Conservation (phyloP, 805 yeast species). For the Ogataea ganodermae region DNA sequence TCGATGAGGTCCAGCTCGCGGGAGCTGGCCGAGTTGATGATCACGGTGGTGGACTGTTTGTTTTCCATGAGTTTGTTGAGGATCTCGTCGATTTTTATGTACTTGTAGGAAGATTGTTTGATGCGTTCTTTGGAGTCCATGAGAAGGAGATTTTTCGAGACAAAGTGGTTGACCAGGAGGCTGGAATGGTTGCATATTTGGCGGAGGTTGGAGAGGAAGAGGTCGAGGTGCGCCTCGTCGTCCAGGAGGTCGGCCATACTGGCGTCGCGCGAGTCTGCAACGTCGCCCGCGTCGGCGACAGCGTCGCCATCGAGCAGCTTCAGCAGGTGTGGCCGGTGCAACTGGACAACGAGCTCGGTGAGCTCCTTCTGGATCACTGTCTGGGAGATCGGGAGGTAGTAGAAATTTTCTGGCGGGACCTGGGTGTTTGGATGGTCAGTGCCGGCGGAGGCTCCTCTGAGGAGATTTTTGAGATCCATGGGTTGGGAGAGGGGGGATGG, state of each 20-base stretch:
- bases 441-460: constrained; percentile 1
- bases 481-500: too few relatives aligned
- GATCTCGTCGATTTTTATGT: constrained; percentile 53
- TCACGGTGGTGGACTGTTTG: constrained; percentile 31
- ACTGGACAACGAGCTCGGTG: constrained; percentile 42
- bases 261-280: too few relatives aligned
- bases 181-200: constrained; percentile 68
- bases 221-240: constrained; percentile 39
- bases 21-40: constrained; percentile 59
- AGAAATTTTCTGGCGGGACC: constrained; percentile 23
- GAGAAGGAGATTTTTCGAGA: constrained; percentile 66
- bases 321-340: constrained; percentile 38
- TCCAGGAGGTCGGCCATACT: constrained; percentile 26
- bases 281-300: too few relatives aligned
- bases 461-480: constrained; percentile 11
- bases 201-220: constrained; percentile 47
- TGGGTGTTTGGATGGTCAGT: not conserved
- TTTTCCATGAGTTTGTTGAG: constrained; percentile 38
- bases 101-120: constrained; percentile 58
- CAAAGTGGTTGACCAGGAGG: constrained; percentile 72
- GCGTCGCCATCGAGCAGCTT: constrained; percentile 14
- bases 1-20: constrained; percentile 80
- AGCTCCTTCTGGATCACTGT: constrained; percentile 47
- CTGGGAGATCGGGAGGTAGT: constrained; percentile 44
- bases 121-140: constrained; percentile 64